Conservation (phyloP, 352 stramenopile genomes). For the Aphanomyces astaci region DNA sequence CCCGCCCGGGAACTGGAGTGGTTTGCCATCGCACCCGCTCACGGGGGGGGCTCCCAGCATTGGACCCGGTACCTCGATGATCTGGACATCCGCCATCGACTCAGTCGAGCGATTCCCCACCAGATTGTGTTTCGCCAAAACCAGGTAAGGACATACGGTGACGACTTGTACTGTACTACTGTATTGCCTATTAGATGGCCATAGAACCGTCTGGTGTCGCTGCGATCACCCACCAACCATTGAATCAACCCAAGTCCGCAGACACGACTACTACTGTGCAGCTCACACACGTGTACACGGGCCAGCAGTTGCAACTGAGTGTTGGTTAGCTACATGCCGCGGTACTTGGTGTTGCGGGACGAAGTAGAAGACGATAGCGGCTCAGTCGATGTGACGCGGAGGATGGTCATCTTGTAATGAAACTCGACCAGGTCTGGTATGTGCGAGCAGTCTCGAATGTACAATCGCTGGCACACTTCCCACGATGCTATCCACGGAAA, state of each 20-base stretch:
- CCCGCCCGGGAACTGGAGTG: too few species aligned
- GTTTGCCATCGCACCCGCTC: not conserved
- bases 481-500: slow-evolving; percentile 52
- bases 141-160: too few species aligned
- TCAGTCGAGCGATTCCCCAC: not conserved
- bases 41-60: not conserved
- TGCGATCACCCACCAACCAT: too few species aligned
- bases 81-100: not conserved
- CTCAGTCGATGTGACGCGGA: too few species aligned
- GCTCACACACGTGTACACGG: not conserved
- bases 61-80: not conserved
- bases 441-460: slow-evolving; percentile 60
- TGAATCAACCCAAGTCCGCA: not conserved
- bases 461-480: slow-evolving; percentile 46
- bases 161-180: too few species aligned
- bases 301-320: not conserved
- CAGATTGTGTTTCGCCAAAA: not conserved
- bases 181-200: too few species aligned
- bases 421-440: slow-evolving; percentile 73
- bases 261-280: not conserved
- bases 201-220: too few species aligned
- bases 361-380: too few species aligned
- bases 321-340: not conserved
- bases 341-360: not conserved
- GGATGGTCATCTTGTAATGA: slow-evolving; percentile 40